phyloP scores from a whole-genome alignment of 2,329 filamentous ascomycete species.

The Talaromyces sp. region DNA sequence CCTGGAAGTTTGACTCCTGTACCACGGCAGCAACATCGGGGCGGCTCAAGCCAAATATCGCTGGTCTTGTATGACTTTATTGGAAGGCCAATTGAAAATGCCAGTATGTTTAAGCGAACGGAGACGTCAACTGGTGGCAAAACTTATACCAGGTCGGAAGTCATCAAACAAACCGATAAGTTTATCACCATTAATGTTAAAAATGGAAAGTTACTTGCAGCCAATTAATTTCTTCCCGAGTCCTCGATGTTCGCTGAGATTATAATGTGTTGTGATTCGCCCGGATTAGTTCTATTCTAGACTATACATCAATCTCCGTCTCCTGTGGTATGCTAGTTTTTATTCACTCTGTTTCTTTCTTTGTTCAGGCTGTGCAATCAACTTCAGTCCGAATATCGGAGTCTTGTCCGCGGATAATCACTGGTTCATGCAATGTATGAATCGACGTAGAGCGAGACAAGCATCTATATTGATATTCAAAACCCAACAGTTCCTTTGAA shows the following conservation, averaged over 20 bases:
- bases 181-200: neutral
- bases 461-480: neutral
- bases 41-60: neutral
- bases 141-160: neutral
- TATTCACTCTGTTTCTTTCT: neutral
- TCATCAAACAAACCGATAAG: neutral
- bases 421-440: neutral
- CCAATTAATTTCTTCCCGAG: neutral
- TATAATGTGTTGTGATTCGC: neutral
- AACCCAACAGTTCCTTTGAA: neutral
- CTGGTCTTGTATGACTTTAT: neutral
- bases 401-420: neutral
- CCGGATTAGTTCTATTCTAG: neutral
- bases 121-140: too few relatives aligned
- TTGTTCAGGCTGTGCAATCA: neutral
- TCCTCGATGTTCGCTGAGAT: neutral
- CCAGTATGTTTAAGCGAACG: neutral
- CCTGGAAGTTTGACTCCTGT: neutral
- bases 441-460: neutral
- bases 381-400: neutral
- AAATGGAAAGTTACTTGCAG: neutral
- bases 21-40: neutral
- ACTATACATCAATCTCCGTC: neutral
- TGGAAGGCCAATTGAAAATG: neutral
- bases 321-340: neutral